These are phyloP conservation scores for Penicillium crustosum DNA, from an alignment of 2,329 filamentous ascomycete genomes.

Conservation along the genomic window DNA sequence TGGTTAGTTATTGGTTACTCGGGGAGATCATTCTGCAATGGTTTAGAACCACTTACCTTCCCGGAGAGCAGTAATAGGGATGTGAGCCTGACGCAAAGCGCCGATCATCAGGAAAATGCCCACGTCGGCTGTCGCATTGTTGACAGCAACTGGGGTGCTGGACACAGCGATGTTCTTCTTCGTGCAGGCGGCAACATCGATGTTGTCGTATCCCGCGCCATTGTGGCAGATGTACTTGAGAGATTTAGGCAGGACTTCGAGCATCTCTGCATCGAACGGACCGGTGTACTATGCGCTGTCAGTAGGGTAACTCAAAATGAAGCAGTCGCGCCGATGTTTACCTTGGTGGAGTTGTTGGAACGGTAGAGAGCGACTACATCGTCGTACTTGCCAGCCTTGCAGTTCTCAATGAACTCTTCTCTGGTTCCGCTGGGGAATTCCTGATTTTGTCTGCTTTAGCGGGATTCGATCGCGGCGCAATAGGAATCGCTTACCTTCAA, in stretches of 20 bases:
- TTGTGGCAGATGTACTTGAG: constrained; percentile 55
- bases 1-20: not conserved
- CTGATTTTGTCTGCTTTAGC: not conserved
- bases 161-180: constrained; percentile 45
- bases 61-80: constrained; percentile 43
- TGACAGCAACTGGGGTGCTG: constrained; percentile 48
- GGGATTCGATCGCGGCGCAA: not conserved
- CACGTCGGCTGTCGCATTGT: constrained; percentile 49
- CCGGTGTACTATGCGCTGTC: constrained; percentile 39
- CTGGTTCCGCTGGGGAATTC: constrained; percentile 52
- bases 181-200: constrained; percentile 56
- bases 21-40: no score
- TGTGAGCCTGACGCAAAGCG: constrained; percentile 46
- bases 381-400: constrained; percentile 56
- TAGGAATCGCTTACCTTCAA: constrained; percentile 39
- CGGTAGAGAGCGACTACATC: constrained; percentile 59
- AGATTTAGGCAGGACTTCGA: constrained; percentile 46
- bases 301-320: not conserved
- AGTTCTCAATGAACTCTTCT: constrained; percentile 56
- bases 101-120: constrained; percentile 51
- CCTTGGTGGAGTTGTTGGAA: constrained; percentile 57
- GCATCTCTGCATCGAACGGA: constrained; percentile 51
- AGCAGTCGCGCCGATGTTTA: constrained; percentile 13
- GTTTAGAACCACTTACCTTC: constrained; percentile 32
- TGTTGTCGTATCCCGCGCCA: constrained; percentile 62